Evolutionary conservation across 441 rosid species (phyloP), one percentile per base, ranked within the genome.

Genomic region (Arabidopsis hybrid): DNA sequence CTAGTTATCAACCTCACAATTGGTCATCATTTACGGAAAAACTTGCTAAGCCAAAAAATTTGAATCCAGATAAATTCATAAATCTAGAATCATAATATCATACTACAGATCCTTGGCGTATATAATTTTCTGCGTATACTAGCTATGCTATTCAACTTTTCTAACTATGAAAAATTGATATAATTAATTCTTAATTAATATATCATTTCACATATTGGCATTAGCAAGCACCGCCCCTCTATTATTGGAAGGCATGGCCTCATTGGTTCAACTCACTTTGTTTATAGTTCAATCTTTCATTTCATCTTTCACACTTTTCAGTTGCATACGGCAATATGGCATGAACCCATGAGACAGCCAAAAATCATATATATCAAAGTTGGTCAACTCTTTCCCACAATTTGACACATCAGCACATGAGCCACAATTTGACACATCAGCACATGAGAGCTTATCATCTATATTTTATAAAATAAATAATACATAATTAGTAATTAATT

Each of bases 231-330:
- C 57, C 51, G 83, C 76, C 81, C 16, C 70, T 71, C 70, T 64
- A 84, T 83, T 77, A 86, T 83, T 85, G 83, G 82, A 84, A 32
- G 62, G 26, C 60, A 69, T 81, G 26, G 26, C 26, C 26, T 21
- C 75, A 79, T 69, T 16, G 42, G 53, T 52, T 62, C 57, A 68
- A 50, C 40, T 18, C 39, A 17, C 49, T 57, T 2, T 57, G 11
- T 58, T 57, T 14, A 0, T 36, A 3, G 18, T 38, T 38, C 29
- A 11, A 10, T 59, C n/a, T 59, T 26, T 35, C 53, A 38, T 21
- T 60, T 60, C 60, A 76, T 8, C 13, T 60, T 12, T 29, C 3
- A 26, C 7, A 12, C 4, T 2, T 50, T 60, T 42, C 7, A 18
- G 38, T 31, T 43, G 21, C 52, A 39, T 39, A 29, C 50, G 49